Evolutionary conservation across 2,329 filamentous ascomycete species (phyloP).

Genomic region (Pseudogymnoascus destructans): DNA sequence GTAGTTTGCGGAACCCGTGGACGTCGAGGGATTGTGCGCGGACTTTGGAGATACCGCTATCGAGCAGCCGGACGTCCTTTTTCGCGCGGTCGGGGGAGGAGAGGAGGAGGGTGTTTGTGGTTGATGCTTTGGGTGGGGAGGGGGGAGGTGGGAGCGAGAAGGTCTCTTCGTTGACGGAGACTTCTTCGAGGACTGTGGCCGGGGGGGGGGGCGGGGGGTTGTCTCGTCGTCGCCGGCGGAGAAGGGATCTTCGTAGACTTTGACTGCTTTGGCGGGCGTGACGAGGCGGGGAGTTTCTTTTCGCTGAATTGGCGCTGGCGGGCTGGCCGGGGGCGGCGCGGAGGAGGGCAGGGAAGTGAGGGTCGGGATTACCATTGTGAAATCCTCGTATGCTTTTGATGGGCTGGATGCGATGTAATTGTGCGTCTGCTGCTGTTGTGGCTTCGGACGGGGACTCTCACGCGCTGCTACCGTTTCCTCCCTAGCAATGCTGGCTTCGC

Average conservation of each 20-base stretch:
- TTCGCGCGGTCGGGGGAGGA: slow-evolving; percentile 39
- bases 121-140: slow-evolving; percentile 10
- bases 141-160: slow-evolving; percentile 13
- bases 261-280: slow-evolving; percentile 22
- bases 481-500: not conserved
- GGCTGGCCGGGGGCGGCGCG: slow-evolving; percentile 17
- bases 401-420: slow-evolving; percentile 28
- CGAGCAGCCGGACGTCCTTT: slow-evolving; percentile 49
- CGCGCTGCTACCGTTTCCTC: not conserved
- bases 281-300: slow-evolving; percentile 24
- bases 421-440: slow-evolving; percentile 16
- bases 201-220: slow-evolving; percentile 32
- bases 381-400: slow-evolving; percentile 37
- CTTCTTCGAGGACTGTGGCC: slow-evolving; percentile 44
- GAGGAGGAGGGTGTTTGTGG: slow-evolving; percentile 16
- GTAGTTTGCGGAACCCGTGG: slow-evolving; percentile 67
- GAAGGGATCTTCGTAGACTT: slow-evolving; percentile 53
- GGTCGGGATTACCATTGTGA: slow-evolving; percentile 39
- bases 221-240: slow-evolving; percentile 34
- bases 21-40: slow-evolving; percentile 61
- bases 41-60: slow-evolving; percentile 63
- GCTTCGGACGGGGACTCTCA: slow-evolving; percentile 8
- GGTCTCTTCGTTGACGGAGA: slow-evolving; percentile 42
- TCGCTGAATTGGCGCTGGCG: slow-evolving; percentile 30
- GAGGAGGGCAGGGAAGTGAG: slow-evolving; percentile 27